Evolutionary conservation across 306 rosid genomes (phyloP).

Genomic region (Vigna radiata): DNA sequence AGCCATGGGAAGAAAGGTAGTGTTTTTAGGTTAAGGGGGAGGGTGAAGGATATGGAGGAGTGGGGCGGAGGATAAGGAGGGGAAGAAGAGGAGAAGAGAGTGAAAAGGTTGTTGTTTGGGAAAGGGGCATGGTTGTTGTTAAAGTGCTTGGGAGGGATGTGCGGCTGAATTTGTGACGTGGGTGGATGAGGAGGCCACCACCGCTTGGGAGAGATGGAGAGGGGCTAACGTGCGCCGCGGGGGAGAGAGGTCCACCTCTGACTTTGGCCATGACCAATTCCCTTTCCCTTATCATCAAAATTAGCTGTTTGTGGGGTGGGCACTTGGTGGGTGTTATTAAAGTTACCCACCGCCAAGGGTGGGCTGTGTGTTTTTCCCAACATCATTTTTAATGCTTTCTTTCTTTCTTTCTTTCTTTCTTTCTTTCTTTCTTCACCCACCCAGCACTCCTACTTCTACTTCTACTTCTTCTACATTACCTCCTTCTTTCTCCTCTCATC

Average conservation of each 20-base stretch:
- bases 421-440: too few species aligned
- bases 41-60: not conserved
- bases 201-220: conserved; percentile 43
- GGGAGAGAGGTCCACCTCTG: conserved; percentile 47
- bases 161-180: conserved; percentile 47
- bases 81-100: not conserved
- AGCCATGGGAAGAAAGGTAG: conserved; percentile 2
- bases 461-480: too few species aligned
- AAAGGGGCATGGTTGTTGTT: not conserved
- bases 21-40: not conserved
- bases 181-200: conserved; percentile 49
- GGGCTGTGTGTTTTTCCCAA: not conserved
- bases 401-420: too few species aligned
- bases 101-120: not conserved
- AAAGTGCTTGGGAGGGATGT: conserved; percentile 38
- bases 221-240: conserved; percentile 52
- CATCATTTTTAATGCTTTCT: not conserved
- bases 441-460: too few species aligned
- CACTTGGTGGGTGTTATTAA: conserved; percentile 37
- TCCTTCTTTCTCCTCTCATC: too few species aligned
- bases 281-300: conserved; percentile 20
- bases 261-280: conserved; percentile 40
- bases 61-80: not conserved
- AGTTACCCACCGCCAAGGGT: conserved; percentile 35
- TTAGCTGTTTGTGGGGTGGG: conserved; percentile 39